Evolutionary conservation across 2,329 filamentous ascomycete genomes (phyloP), one percentile per base, ranked within the genome.

Genomic region (Esteya vermicola): DNA sequence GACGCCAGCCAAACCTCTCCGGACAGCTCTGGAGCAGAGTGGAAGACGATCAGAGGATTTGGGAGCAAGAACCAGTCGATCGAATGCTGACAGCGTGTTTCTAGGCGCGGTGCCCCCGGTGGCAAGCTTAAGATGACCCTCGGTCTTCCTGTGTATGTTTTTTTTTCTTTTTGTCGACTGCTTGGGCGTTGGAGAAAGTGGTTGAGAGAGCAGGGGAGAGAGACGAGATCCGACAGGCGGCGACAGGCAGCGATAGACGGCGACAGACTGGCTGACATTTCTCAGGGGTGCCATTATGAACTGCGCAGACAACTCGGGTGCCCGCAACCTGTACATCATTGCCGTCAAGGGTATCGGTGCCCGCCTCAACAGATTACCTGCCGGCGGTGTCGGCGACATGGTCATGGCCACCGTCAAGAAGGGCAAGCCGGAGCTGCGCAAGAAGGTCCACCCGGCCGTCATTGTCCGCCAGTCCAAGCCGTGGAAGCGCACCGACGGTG

Each of bases 121-220:
- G 93, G 93, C 84, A 98, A 98, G 84, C 84, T 96, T 62, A 96
- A 94, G 84, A 98, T 98, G 91, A 95, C 91, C 68, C 85, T 98
- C 70, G 91, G 85, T 95, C 86, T 98, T 61, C 91, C 91, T 71
- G 86, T 94, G 88, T 95, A 93, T 68, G 86, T 84, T 60, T 49
- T 37, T 30, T 36, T 40, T 9, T 16, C 13, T 33, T 28, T 33
- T 41, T 38, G 28, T 26, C 36, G n/a, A n/a, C n/a, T n/a, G n/a
- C 18, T 14, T 33, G 44, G 21, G 22, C 22, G 41, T 26, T 41
- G 14, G 16, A 20, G 10, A 16, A 27, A 20, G 13, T 20, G 7
- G n/a, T 14, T 27, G 4, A 10, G 26, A 28, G 26, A 10, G n/a
- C n/a, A 14, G 26, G 26, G 10, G 26, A 28, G 25, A 12, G 28